A percentile compares a stretch with the other conserved stretches of the same genome.
These are phyloP conservation scores for Penicillium coffeae DNA, from an alignment of 495 filamentous ascomycete species.

Conservation along the genomic window DNA sequence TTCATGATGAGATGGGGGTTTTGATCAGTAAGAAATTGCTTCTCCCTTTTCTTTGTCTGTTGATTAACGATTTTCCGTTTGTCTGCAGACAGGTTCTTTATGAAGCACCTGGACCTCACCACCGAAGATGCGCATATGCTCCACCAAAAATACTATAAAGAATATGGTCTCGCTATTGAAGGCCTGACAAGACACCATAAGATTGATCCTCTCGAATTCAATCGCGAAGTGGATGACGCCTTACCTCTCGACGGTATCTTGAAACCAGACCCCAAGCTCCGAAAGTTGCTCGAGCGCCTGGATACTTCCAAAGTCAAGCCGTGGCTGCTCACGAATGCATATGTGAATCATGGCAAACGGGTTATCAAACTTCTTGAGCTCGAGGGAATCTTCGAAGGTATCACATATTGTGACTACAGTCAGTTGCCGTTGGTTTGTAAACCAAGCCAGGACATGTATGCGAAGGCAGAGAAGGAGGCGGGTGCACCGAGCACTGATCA, in stretches of 20 bases:
- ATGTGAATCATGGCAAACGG: conserved; percentile 77
- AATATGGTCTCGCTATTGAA: conserved; percentile 95
- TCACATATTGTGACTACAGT: conserved; percentile 89
- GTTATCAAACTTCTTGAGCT: conserved; percentile 78
- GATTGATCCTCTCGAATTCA: conserved; percentile 94
- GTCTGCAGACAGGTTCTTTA: conserved; percentile 68
- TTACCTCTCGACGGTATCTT: conserved; percentile 83
- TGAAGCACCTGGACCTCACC: conserved; percentile 68
- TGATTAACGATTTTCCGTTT: neutral
- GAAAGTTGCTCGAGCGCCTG: conserved; percentile 71
- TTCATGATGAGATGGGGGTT: conserved; percentile 70
- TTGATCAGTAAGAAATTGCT: conserved; percentile 55
- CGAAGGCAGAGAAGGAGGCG: conserved; percentile 67
- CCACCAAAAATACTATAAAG: conserved; percentile 87
- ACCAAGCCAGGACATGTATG: conserved; percentile 77
- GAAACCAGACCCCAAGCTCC: conserved; percentile 68
- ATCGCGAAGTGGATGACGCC: conserved; percentile 90
- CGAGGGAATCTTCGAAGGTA: conserved; percentile 85
- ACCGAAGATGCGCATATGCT: conserved; percentile 72
- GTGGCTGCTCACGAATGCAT: conserved; percentile 97
- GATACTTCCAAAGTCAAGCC: conserved; percentile 74
- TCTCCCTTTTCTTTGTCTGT: neutral
- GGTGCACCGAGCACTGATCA: conserved; percentile 52
- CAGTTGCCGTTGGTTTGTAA: conserved; percentile 72
- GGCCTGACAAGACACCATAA: conserved; percentile 91